Base-by-base conservation (phyloP, 495 filamentous ascomycete genomes). In the Penicillium mononematosum region DNA sequence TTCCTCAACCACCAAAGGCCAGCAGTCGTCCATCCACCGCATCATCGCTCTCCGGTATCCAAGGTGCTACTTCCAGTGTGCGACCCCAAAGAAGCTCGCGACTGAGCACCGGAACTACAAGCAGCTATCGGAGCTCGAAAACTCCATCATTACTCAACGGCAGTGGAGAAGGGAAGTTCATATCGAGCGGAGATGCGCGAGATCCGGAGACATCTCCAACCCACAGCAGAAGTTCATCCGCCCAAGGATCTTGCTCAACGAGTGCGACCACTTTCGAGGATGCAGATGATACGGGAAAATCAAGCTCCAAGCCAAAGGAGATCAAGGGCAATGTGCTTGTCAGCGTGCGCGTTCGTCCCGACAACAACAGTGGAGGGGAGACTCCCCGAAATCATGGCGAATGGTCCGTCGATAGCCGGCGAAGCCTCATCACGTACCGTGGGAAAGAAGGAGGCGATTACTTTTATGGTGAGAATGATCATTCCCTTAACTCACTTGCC, bases 251-350 rank as follows among this genome's bases (percentile, higher is more conserved):
- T 3, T 93, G 92, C 69, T 93, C 91, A 10, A 94, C 91, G 10
- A 92, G 88, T 44, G 91, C 88, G 32, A 96, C 92, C 0, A 91
- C 88, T 4, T 92, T 91, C 60, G 91, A 96, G 50, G 91, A 81
- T 61, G 72, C 70, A 54, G 72, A 79, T 47, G 73, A 75, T 45
- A 69, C 72, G 24, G 77, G 59, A 5, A 76, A 71, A 45, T 56
- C 59, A 27, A 55, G 63, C 44, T 44, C 69, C 22, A 78, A 75
- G 44, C 47, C 65, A 19, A 81, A 79, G 36, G 90, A 97, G 56
- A 81, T 78, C 19, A 98, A 96, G 68, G 94, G 95, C 4, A 98
- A 98, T 73, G 94, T 98, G 29, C 78, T 98, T 57, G 92, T 98
- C 57, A 98, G 94, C 65, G 92, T 98, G 47, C 82, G 94, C 58